Evolutionary conservation across 176 grass and related monocot species (phyloP).

Genomic region (Oryza punctata): DNA sequence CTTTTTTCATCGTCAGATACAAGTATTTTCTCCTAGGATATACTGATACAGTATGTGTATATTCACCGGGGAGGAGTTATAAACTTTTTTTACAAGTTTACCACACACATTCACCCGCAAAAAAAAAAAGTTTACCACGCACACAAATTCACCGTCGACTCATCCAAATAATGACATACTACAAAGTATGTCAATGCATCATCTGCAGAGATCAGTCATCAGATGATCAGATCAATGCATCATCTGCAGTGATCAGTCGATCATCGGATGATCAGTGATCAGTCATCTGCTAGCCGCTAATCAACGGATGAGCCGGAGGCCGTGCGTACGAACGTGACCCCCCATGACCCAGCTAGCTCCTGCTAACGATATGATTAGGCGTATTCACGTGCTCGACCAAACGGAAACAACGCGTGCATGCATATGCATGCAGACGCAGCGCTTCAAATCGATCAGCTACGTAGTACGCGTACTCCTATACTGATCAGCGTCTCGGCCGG

Average conservation of each 20-base stretch:
- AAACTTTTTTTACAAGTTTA: too few species aligned
- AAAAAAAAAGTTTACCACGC: too few species aligned
- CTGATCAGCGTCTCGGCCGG: too few species aligned
- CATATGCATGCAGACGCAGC: background rate
- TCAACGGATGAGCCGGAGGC: background rate
- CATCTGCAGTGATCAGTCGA: too few species aligned
- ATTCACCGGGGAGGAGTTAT: too few species aligned
- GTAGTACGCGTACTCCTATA: background rate
- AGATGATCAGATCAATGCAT: background rate
- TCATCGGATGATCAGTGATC: too few species aligned
- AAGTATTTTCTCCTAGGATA: background rate
- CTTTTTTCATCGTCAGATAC: background rate
- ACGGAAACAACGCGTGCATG: background rate
- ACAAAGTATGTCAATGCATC: background rate
- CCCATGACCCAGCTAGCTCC: too few species aligned
- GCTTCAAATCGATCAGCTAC: background rate
- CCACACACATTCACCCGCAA: too few species aligned
- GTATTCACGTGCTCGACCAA: background rate
- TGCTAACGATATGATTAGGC: background rate
- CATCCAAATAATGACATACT: background rate
- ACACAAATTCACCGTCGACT: background rate
- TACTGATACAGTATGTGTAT: background rate
- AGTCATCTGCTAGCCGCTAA: background rate
- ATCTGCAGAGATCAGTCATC: too few species aligned
- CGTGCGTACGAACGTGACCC: background rate